Conservation (phyloP, 306 rosid species). For the Casuarina equisetifolia region DNA sequence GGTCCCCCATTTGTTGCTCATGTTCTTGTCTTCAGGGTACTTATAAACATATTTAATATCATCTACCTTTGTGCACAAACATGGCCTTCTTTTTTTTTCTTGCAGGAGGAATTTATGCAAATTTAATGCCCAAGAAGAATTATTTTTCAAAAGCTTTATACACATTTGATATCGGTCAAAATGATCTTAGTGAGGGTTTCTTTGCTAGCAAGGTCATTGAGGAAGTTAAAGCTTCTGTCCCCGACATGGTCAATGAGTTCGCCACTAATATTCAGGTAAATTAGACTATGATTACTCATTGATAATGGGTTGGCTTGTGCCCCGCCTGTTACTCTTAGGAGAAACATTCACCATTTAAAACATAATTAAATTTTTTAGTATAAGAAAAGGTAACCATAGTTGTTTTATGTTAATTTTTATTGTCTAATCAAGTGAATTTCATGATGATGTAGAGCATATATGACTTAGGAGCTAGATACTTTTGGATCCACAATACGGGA, state of each 20-base stretch:
- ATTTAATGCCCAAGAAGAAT: neutral
- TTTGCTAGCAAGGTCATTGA: conserved; percentile 13
- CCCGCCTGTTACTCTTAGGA: neutral
- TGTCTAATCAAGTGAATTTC: too few species aligned
- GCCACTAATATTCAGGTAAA: conserved; percentile 39
- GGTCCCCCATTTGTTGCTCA: too few species aligned
- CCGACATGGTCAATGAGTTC: conserved; percentile 35
- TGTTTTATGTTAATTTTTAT: neutral
- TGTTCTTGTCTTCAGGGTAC: too few species aligned
- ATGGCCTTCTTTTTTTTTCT: neutral
- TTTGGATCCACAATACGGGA: conserved; percentile 45
- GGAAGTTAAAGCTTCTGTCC: conserved; percentile 39
- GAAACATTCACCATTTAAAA: neutral
- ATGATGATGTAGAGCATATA: conserved; percentile 20
- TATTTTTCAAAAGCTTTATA: conserved; percentile 27
- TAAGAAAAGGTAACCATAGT: neutral
- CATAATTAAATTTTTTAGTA: neutral
- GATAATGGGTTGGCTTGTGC: neutral
- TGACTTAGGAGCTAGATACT: conserved; percentile 34
- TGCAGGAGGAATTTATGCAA: conserved; percentile 11
- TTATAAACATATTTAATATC: neutral
- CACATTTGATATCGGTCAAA: conserved; percentile 39
- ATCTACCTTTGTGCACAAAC: neutral
- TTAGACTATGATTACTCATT: neutral
- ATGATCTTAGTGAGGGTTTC: conserved; percentile 25